phyloP scores from a whole-genome alignment of 1,284 basidiomycete species.

The Sporisorium sorghi region DNA sequence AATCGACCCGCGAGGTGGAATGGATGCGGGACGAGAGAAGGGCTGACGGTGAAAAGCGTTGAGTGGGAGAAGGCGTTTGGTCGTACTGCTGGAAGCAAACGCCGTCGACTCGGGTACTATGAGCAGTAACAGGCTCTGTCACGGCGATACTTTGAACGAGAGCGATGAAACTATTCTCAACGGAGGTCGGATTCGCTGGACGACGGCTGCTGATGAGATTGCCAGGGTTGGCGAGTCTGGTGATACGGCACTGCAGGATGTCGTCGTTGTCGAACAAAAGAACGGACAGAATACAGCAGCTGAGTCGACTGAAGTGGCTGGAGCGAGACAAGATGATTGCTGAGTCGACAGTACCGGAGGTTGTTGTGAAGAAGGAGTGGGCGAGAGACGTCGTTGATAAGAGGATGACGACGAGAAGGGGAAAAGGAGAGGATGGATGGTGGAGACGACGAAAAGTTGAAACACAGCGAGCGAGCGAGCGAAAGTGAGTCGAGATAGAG shows the following conservation, averaged over 20 bases:
- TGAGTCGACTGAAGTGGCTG: neutral
- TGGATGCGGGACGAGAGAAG: constrained; percentile 10
- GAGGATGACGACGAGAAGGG: neutral
- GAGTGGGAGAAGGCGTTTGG: constrained; percentile 1
- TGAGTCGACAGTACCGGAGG: no score
- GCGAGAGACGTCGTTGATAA: no score
- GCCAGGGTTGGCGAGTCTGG: neutral
- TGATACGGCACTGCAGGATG: neutral
- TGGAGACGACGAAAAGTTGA: neutral
- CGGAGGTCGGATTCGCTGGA: neutral
- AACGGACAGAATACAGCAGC: neutral
- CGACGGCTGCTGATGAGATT: neutral
- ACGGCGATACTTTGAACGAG: neutral
- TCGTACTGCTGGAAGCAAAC: neutral
- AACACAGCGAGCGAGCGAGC: no score
- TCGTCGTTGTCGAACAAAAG: neutral
- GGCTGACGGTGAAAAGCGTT: constrained; percentile 23
- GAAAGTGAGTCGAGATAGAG: neutral
- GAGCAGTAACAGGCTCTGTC: neutral
- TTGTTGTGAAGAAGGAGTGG: no score
- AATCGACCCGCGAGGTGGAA: constrained; percentile 12
- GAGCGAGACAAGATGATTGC: neutral
- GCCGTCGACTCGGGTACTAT: neutral
- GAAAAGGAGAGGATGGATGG: neutral
- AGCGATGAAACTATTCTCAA: neutral